Evolutionary conservation across 441 rosid species (phyloP).

Genomic region (Rhodomyrtus psidioides): DNA sequence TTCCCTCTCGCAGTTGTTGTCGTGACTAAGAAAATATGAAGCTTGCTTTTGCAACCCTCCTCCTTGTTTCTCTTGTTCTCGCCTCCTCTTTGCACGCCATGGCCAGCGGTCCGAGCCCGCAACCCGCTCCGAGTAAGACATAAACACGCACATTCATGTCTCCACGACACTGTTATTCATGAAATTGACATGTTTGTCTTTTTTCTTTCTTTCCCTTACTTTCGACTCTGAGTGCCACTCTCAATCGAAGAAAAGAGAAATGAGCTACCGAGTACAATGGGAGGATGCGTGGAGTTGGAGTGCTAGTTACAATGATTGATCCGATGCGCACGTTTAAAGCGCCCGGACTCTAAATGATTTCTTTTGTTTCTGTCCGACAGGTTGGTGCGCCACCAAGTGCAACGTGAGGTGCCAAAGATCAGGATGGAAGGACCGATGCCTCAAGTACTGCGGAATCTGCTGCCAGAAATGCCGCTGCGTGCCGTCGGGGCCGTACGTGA

Average conservation of each 20-base stretch:
- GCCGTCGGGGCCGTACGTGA: conserved; percentile 18
- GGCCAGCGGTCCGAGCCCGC: background rate
- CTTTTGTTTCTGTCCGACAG: background rate
- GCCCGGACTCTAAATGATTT: background rate
- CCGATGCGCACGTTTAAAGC: background rate
- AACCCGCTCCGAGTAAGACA: conserved; percentile 12
- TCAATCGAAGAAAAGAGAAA: background rate
- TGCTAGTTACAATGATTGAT: background rate
- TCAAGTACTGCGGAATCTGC: conserved; percentile 16
- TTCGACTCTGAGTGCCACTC: background rate
- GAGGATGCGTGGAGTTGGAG: background rate
- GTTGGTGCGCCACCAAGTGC: conserved; percentile 15
- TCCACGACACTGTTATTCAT: background rate
- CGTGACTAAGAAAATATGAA: conserved; percentile 10
- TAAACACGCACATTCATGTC: background rate
- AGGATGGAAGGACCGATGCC: conserved; percentile 7
- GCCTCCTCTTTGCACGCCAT: conserved; percentile 9
- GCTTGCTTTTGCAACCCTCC: conserved; percentile 6
- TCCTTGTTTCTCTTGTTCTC: conserved; percentile 17
- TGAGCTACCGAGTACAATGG: background rate
- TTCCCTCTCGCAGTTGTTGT: background rate
- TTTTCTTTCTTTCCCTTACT: background rate
- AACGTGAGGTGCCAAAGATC: conserved; percentile 4
- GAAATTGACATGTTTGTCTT: background rate
- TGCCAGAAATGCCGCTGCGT: conserved; percentile 16